These are phyloP conservation scores for Aspergillus caelatus DNA, from an alignment of 2,329 filamentous ascomycete species.

Conservation along the genomic window DNA sequence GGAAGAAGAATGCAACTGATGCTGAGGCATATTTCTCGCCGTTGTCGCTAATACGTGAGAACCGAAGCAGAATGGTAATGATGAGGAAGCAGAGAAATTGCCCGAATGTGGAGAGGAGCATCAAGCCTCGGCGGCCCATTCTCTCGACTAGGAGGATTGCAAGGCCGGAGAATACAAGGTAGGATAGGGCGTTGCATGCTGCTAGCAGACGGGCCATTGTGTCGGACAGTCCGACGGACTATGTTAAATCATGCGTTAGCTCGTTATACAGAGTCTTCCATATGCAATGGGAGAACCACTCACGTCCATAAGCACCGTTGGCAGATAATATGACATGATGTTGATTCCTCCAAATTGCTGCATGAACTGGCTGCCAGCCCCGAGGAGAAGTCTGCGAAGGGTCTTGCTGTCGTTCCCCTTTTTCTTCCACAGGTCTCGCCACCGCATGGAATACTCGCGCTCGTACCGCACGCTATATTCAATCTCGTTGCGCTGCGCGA, in stretches of 20 bases:
- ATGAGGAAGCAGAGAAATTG: neutral
- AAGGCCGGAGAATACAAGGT: conserved; percentile 48
- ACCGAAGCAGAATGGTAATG: neutral
- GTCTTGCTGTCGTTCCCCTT: conserved; percentile 44
- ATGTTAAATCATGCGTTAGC: conserved; percentile 51
- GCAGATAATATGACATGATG: conserved; percentile 50
- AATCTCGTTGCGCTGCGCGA: neutral
- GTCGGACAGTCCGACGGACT: conserved; percentile 57
- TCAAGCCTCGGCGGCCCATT: neutral
- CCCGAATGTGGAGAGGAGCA: neutral
- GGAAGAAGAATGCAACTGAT: neutral
- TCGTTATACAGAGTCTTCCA: conserved; percentile 45
- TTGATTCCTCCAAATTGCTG: conserved; percentile 50
- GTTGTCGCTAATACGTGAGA: neutral
- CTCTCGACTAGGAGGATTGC: neutral
- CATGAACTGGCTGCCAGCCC: conserved; percentile 57
- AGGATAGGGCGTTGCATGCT: conserved; percentile 56
- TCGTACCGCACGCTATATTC: neutral
- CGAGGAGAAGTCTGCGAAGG: conserved; percentile 55
- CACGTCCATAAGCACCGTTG: no score
- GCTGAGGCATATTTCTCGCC: neutral
- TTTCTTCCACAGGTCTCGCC: neutral
- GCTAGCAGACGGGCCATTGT: conserved; percentile 58
- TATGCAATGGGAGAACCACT: fast-evolving
- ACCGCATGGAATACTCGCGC: neutral